Base-by-base conservation (phyloP, 78 protist genomes). In the Guillardia theta region DNA sequence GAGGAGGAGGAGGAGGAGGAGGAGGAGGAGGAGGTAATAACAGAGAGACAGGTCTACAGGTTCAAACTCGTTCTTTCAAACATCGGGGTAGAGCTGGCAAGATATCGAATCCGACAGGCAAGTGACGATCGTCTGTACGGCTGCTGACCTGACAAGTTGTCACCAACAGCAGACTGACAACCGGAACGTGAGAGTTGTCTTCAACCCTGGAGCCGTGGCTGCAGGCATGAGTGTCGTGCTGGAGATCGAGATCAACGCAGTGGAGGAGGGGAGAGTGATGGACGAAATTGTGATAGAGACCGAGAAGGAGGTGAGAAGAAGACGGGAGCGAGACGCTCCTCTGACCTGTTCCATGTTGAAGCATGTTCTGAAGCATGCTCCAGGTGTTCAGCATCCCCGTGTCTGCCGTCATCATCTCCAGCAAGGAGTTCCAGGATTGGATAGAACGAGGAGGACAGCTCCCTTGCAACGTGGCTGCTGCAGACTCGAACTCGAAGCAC, bases 131-230 rank as follows among this genome's bases (percentile, higher is more conserved):
- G n/a, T n/a, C n/a, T n/a, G n/a, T n/a, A n/a, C n/a, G n/a, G n/a
- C n/a, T n/a, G n/a, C n/a, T n/a, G n/a, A n/a, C n/a, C n/a, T n/a
- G n/a, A n/a, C n/a, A n/a, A n/a, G n/a, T n/a, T n/a, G n/a, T n/a
- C n/a, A n/a, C n/a, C n/a, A n/a, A n/a, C n/a, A n/a, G n/a, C n/a
- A n/a, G n/a, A n/a, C n/a, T n/a, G n/a, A n/a, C n/a, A n/a, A n/a
- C n/a, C 39, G 2, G 70, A 24, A 58, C 39, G 70, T 78, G 50
- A 10, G 43, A 4, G 90, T 78, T 45, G 50, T 78, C 37, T 78
- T n/a, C 90, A 37, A 18, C 53, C 90, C 90, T 10, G 90, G 90
- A 18, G 53, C 90, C 41, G 90, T 78, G 90, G 90, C 90, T 45
- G 53, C 90, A 22, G 90, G 90, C 43, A 1, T 78, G 90, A 78